phyloP scores from a whole-genome alignment of 768 basidiomycete species.

The Mycena vitilis region DNA sequence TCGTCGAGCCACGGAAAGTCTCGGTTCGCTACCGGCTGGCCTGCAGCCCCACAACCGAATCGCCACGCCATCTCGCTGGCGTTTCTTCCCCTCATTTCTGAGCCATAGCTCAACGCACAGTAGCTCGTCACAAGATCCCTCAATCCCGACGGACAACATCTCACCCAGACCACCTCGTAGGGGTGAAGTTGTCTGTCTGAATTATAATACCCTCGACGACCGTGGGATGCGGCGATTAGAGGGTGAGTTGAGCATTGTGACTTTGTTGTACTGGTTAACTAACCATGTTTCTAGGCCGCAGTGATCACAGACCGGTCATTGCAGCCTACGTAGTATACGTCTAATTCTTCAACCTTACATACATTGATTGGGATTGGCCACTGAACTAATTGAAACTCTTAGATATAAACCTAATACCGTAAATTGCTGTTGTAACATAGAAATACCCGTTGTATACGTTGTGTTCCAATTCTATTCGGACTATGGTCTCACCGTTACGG shows the following conservation, averaged over 20 bases:
- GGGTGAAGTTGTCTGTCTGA: conserved; percentile 80
- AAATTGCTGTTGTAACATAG: background rate
- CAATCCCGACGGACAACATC: conserved; percentile 30
- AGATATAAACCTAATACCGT: conserved; percentile 8
- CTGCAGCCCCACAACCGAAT: conserved; percentile 33
- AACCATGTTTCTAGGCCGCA: conserved; percentile 58
- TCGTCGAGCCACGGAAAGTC: conserved; percentile 31
- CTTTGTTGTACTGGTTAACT: background rate
- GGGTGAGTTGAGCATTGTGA: conserved; percentile 2
- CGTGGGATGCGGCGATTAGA: conserved; percentile 78
- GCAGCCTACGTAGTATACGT: conserved; percentile 80
- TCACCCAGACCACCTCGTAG: conserved; percentile 51
- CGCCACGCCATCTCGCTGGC: conserved; percentile 49
- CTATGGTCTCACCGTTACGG: background rate
- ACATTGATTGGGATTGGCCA: conserved; percentile 8
- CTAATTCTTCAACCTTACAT: conserved; percentile 41
- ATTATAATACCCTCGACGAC: conserved; percentile 82
- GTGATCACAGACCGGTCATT: conserved; percentile 89
- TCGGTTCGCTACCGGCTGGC: conserved; percentile 23
- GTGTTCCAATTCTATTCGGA: background rate
- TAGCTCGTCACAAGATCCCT: conserved; percentile 43
- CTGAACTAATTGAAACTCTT: conserved; percentile 14
- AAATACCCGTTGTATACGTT: conserved; percentile 4
- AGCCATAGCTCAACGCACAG: conserved; percentile 42
- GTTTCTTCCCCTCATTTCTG: conserved; percentile 57